Percentiles rank a stretch among this genome's conserved stretches.
Conservation (phyloP, 495 filamentous ascomycete species). For the Aspergillus cavernicola region DNA sequence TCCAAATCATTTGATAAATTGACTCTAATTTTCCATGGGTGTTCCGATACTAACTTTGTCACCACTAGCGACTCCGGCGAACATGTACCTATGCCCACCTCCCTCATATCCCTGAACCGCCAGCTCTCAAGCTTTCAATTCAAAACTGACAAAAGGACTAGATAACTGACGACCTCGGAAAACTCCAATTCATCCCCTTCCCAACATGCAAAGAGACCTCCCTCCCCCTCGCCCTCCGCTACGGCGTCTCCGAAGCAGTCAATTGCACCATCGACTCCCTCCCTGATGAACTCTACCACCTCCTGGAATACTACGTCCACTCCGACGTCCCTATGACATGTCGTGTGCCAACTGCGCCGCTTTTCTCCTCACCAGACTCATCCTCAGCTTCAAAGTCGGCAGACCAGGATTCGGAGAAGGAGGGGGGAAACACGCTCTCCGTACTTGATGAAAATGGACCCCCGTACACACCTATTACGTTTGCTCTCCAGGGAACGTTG, state of each 20-base stretch:
- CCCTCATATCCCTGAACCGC: neutral
- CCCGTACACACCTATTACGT: constrained; percentile 63
- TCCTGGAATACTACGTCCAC: constrained; percentile 98
- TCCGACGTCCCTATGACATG: constrained; percentile 91
- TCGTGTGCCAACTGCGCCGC: constrained; percentile 69
- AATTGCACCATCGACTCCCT: constrained; percentile 90
- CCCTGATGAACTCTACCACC: constrained; percentile 88
- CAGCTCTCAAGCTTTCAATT: neutral
- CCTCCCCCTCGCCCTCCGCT: constrained; percentile 74
- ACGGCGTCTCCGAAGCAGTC: constrained; percentile 71
- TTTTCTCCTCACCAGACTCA: constrained; percentile 17
- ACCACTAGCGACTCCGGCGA: constrained; percentile 52
- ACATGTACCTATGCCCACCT: constrained; percentile 45
- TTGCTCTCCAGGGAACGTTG: constrained; percentile 83
- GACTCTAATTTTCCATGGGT: neutral
- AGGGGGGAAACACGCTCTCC: constrained; percentile 13
- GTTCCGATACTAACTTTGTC: constrained; percentile 14
- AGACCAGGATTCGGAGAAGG: constrained; percentile 5
- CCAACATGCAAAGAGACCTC: constrained; percentile 87
- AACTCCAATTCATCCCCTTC: constrained; percentile 93
- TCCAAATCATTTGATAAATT: neutral
- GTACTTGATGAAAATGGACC: constrained; percentile 38
- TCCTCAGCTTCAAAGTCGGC: constrained; percentile 1
- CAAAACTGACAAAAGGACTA: constrained; percentile 42
- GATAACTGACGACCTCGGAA: constrained; percentile 72